Percentiles rank a stretch among this genome's conserved stretches.
These are phyloP conservation scores for Eremochloa ophiuroides DNA, from an alignment of 176 grass and related monocot genomes.

Conservation along the genomic window DNA sequence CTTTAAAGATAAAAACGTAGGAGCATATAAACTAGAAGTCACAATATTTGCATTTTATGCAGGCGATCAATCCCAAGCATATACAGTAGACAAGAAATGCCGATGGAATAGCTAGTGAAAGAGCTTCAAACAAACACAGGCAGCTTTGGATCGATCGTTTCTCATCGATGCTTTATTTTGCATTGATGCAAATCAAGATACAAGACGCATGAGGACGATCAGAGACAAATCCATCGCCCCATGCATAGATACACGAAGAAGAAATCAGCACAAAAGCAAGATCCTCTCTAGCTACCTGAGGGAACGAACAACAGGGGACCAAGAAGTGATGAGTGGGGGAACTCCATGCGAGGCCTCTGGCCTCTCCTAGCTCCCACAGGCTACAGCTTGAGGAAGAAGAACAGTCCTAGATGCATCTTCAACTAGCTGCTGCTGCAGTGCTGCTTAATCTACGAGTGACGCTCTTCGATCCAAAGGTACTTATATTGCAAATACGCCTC, in stretches of 20 bases:
- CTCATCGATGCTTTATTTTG: background rate
- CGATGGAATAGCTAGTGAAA: background rate
- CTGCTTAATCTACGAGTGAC: background rate
- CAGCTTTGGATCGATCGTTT: background rate
- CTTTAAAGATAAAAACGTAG: background rate
- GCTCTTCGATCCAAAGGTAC: constrained; percentile 22
- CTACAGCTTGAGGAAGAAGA: constrained; percentile 39
- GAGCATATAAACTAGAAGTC: background rate
- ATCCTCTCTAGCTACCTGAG: constrained; percentile 23
- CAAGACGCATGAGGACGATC: background rate
- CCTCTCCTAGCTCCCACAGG: constrained; percentile 19
- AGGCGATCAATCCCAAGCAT: background rate
- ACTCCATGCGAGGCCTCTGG: constrained; percentile 29
- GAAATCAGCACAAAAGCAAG: background rate
- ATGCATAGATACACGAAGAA: background rate
- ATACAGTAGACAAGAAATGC: background rate
- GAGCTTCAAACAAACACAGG: background rate
- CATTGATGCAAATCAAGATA: constrained; percentile 21
- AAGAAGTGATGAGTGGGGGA: constrained; percentile 61
- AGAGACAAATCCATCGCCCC: background rate
- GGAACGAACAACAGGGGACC: background rate
- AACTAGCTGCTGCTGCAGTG: background rate
- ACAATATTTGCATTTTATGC: background rate
- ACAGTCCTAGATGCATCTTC: constrained; percentile 25
- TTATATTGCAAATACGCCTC: constrained; percentile 27